These are phyloP conservation scores for Polychytrium aggregatum DNA, from an alignment of 192 early-diverging fungal genomes.

Conservation along the genomic window DNA sequence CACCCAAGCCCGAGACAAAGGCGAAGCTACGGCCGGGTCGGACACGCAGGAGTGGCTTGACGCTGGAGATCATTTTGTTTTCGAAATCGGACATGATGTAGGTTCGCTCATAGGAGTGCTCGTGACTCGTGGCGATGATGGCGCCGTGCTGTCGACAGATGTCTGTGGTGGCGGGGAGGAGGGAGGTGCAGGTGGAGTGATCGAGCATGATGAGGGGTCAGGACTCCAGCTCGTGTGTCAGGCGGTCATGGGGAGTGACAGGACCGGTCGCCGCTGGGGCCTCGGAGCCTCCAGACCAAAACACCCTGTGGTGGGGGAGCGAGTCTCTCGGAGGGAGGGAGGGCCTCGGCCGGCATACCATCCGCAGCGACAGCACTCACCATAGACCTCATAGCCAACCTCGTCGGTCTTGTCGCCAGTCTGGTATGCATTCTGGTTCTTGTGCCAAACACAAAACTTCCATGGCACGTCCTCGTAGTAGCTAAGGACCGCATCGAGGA, in stretches of 20 bases:
- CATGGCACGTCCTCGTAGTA: slow-evolving; percentile 13
- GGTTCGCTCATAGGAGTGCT: slow-evolving; percentile 25
- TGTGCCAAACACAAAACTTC: slow-evolving; percentile 31
- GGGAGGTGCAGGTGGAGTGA: neutral
- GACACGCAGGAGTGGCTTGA: slow-evolving; percentile 5
- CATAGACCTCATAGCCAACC: slow-evolving; percentile 25
- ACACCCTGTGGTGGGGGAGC: too few relatives aligned
- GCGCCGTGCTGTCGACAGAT: slow-evolving; percentile 22
- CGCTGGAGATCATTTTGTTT: slow-evolving; percentile 4
- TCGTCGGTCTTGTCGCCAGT: slow-evolving; percentile 24
- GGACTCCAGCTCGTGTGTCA: too few relatives aligned
- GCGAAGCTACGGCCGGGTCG: slow-evolving; percentile 21
- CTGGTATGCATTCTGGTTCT: slow-evolving; percentile 26
- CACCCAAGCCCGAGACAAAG: slow-evolving; percentile 27
- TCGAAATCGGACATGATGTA: slow-evolving; percentile 19
- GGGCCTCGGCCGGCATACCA: too few relatives aligned
- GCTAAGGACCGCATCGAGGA: slow-evolving; percentile 5
- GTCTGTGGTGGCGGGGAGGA: slow-evolving; percentile 1
- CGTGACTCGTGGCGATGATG: slow-evolving; percentile 21
- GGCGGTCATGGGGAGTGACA: too few relatives aligned
- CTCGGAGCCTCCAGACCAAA: too few relatives aligned
- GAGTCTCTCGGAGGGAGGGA: too few relatives aligned
- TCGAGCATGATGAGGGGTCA: too few relatives aligned
- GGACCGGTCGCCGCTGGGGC: too few relatives aligned
- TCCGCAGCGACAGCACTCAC: too few relatives aligned